Base-by-base conservation (phyloP, 257 asterid species). In the Ligustrum vulgare region DNA sequence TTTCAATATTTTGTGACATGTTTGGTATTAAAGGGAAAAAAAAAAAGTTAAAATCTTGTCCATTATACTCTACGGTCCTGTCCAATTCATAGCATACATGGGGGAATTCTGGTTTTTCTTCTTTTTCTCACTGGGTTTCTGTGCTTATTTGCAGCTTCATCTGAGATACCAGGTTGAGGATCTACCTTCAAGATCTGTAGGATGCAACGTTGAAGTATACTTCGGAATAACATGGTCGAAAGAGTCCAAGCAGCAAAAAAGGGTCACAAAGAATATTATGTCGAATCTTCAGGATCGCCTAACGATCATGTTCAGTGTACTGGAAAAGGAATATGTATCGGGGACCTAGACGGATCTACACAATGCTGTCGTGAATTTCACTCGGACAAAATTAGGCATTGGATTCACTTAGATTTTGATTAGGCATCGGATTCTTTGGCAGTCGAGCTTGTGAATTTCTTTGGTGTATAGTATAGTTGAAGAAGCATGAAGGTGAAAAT, bases 291-390 rank as follows among this genome's bases (percentile, higher is more conserved):
- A 89, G 81, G 94, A 90, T 70, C 94, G 99, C 41, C 87, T 93
- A 16, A 82, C 86, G 84, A 87, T 93, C 39, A 91, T 91, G 94
- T 86, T 89, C 81, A 88, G 96, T 22, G 87, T 77, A 54, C 77
- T 95, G 72, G 98, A 95, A 85, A 93, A 95, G 84, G 98, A 95
- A 86, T 95, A 86, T 71, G 91, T 91, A 58, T 87, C 97, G 0
- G 88, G 85, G 43, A 51, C 77, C 0, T 82, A 81, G 78, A 73
- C 34, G 35, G 16, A 22, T 51, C 62, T 25, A 51, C 62, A 5
- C 2, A 1, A 51, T 16, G 62, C 11, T 18, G 62, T 16, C 25
- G 25, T 51, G 25, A 51, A n/a, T n/a, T 51, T 28, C 25, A 2
- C 9, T n/a, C 18, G 62, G 62, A 51, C 20, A n/a, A n/a, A n/a